A percentile compares a stretch with the other conserved stretches of the same genome.
Conservation (phyloP, 2,329 filamentous ascomycete genomes). For the Phoma sp. region DNA sequence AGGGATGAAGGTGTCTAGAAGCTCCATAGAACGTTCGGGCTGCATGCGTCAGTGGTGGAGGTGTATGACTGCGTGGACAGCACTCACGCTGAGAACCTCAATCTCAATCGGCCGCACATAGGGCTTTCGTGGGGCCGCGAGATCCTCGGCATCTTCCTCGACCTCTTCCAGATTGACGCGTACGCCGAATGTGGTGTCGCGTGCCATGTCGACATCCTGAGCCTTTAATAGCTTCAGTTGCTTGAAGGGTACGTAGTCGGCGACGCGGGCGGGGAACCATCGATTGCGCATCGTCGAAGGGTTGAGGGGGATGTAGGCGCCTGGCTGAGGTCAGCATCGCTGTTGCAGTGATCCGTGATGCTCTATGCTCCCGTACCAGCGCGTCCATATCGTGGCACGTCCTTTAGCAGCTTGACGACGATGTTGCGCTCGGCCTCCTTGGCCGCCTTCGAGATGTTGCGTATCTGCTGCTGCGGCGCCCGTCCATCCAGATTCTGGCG, state of each 20-base stretch:
- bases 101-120: slow-evolving; percentile 50
- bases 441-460: slow-evolving; percentile 55
- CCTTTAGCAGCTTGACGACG: slow-evolving; percentile 59
- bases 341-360: neutral
- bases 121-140: slow-evolving; percentile 24
- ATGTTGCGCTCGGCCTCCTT: slow-evolving; percentile 52
- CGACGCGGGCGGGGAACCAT: slow-evolving; percentile 59
- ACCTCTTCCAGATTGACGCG: slow-evolving; percentile 37
- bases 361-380: slow-evolving; percentile 34
- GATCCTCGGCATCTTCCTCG: slow-evolving; percentile 31
- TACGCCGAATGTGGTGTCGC: slow-evolving; percentile 56
- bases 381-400: slow-evolving; percentile 59
- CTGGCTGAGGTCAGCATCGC: slow-evolving; percentile 46
- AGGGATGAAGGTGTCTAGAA: slow-evolving; percentile 57
- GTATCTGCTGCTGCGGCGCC: slow-evolving; percentile 46
- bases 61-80: neutral
- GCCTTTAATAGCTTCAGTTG: slow-evolving; percentile 55
- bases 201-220: slow-evolving; percentile 53
- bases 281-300: slow-evolving; percentile 61
- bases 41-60: slow-evolving; percentile 31
- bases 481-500: slow-evolving; percentile 38
- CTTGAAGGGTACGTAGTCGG: slow-evolving; percentile 58
- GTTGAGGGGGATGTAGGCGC: slow-evolving; percentile 60
- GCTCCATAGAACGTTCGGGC: slow-evolving; percentile 54
- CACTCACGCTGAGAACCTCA: slow-evolving; percentile 49